These are phyloP conservation scores for Tolypocladium nubicola DNA, from an alignment of 2,329 filamentous ascomycete genomes.

Conservation along the genomic window DNA sequence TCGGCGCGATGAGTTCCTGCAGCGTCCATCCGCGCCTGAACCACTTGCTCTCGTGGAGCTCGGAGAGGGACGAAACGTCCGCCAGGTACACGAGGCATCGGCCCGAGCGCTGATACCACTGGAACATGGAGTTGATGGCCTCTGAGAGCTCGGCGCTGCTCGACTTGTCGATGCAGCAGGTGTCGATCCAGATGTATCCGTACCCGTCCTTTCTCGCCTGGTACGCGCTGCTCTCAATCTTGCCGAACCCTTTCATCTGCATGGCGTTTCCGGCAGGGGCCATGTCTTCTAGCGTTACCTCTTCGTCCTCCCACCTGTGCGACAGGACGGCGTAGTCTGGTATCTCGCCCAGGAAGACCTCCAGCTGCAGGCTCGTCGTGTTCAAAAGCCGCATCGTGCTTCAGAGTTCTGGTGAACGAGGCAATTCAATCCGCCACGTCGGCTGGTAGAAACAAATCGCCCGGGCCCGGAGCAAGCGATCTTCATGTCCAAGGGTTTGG, in stretches of 20 bases:
- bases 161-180: constrained; percentile 16
- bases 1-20: constrained; percentile 9
- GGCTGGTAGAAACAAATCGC: neutral
- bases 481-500: neutral
- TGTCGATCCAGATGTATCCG: constrained; percentile 16
- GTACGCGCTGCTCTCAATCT: constrained; percentile 6
- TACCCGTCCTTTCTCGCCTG: constrained; percentile 10
- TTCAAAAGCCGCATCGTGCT: constrained; percentile 2
- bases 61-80: constrained; percentile 3
- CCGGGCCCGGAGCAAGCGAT: neutral
- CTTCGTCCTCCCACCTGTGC: constrained; percentile 16
- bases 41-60: constrained; percentile 11
- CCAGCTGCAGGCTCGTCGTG: neutral
- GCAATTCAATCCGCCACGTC: neutral
- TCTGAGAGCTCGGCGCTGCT: constrained; percentile 14
- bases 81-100: constrained; percentile 15
- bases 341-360: constrained; percentile 2
- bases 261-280: neutral
- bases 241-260: constrained; percentile 9
- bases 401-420: neutral
- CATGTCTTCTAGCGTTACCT: constrained; percentile 14
- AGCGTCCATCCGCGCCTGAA: constrained; percentile 10
- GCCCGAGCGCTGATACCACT: constrained; percentile 13
- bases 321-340: constrained; percentile 18
- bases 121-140: constrained; percentile 16